Base-by-base conservation (phyloP, 805 yeast genomes). In the Candida ulmi region DNA sequence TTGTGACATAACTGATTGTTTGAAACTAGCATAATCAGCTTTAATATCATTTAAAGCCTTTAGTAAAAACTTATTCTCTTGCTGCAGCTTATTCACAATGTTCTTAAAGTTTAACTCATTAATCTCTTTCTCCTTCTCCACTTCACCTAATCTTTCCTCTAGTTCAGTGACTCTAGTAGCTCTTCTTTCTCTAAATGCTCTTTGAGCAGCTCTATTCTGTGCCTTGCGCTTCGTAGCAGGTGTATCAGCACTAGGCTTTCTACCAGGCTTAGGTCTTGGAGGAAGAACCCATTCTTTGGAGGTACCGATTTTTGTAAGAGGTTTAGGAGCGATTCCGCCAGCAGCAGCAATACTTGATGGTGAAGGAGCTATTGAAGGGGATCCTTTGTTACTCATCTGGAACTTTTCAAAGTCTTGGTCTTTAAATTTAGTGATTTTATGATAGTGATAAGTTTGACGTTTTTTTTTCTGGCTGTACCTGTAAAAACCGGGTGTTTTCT, bases 131-230 rank as follows among this genome's bases (percentile, higher is more conserved):
- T 78, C 90, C 47, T 75, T 72, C 60, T 83, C 91, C 38, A 80
- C 71, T 52, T 75, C 84, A 55, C 72, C 65, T 41, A 83, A 69
- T 60, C 77, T 78, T 37, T 72, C 75, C 57, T 87, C 95, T 39
- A 90, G 67, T 55, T 84, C 95, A 42, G 78, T 78, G 8, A 88
- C 86, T 37, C 88, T 65, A 25, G 84, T 83, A 16, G 96, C 95
- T 51, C 95, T 67, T 47, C 96, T 71, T 58, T 88, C 95, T 47
- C 96, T 66, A 64, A 87, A 86, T 2, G 97, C 95, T 42, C 95
- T 58, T 66, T 90, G 95, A 17, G 96, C 95, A n/a, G 93, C 95
- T 42, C 96, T 67, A 57, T 88, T 88, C 60, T 85, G 96, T 3
- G 95, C 95, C 61, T 87, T 87, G 39, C 96, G 66, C 59, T 86